A percentile compares a stretch with the other conserved stretches of the same genome.
phyloP scores from a whole-genome alignment of 768 basidiomycete species.

The Lactarius hengduanensis region DNA sequence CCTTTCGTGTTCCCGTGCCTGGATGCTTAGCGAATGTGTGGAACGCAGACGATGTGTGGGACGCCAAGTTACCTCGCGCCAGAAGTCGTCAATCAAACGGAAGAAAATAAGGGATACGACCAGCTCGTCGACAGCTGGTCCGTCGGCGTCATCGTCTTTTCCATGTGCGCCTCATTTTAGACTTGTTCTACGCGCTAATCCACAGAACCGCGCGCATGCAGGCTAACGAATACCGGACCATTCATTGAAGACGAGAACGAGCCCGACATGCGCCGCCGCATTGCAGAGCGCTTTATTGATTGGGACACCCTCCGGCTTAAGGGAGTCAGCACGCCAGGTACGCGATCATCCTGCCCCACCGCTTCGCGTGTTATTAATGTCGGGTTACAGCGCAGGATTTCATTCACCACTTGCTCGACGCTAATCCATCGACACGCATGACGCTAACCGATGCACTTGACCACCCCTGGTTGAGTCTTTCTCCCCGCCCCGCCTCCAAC shows the following conservation, averaged over 20 bases:
- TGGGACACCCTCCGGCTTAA: slow-evolving; percentile 11
- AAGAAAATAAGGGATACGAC: slow-evolving; percentile 71
- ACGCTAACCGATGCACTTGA: slow-evolving; percentile 61
- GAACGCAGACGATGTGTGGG: slow-evolving; percentile 83
- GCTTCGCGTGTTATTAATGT: slow-evolving; percentile 3
- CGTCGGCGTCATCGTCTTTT: slow-evolving; percentile 90
- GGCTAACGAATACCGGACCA: slow-evolving; percentile 11
- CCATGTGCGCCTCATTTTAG: slow-evolving; percentile 58
- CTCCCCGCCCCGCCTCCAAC: neutral
- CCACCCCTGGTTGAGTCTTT: slow-evolving; percentile 72
- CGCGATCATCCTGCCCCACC: slow-evolving; percentile 27
- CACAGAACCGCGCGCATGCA: neutral
- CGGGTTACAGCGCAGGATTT: slow-evolving; percentile 57
- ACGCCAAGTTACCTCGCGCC: slow-evolving; percentile 94
- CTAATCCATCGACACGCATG: slow-evolving; percentile 66
- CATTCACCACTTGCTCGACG: slow-evolving; percentile 60
- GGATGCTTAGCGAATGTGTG: neutral
- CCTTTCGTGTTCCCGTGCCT: neutral
- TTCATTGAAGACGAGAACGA: slow-evolving; percentile 21
- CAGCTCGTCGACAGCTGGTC: slow-evolving; percentile 95
- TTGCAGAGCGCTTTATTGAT: slow-evolving; percentile 21
- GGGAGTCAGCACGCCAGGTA: slow-evolving; percentile 45
- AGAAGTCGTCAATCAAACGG: slow-evolving; percentile 72
- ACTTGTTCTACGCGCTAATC: neutral
- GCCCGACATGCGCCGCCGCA: slow-evolving; percentile 17